Conservation (phyloP, 1,284 basidiomycete genomes). For the Phaffia rhodozyma region DNA sequence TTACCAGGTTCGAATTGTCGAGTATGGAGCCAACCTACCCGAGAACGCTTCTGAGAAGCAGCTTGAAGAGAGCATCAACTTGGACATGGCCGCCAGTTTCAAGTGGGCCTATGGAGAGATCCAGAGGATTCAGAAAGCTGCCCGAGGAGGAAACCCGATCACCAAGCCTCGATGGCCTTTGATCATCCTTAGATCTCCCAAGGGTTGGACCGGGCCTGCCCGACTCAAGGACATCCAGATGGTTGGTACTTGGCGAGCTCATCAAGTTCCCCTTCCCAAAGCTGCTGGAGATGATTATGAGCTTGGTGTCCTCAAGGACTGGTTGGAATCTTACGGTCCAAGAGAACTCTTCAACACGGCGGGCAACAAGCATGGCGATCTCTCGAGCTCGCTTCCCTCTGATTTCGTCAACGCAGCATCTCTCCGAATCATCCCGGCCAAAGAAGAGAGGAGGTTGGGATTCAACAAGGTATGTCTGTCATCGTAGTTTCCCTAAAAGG, state of each 20-base stretch:
- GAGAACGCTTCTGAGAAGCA: slow-evolving; percentile 31
- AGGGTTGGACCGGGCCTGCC: slow-evolving; percentile 62
- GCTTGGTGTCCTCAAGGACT: slow-evolving; percentile 50
- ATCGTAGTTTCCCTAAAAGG: not conserved
- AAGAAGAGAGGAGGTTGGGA: slow-evolving; percentile 29
- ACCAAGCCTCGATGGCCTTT: slow-evolving; percentile 78
- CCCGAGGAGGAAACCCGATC: slow-evolving; percentile 59
- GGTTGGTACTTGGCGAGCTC: slow-evolving; percentile 52
- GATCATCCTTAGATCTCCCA: slow-evolving; percentile 68
- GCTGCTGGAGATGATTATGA: slow-evolving; percentile 54
- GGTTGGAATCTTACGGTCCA: slow-evolving; percentile 57
- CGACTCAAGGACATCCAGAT: slow-evolving; percentile 52
- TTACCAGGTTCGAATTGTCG: slow-evolving; percentile 53
- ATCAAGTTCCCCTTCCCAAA: slow-evolving; percentile 54
- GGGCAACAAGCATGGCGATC: slow-evolving; percentile 19
- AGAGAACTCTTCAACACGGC: slow-evolving; percentile 47
- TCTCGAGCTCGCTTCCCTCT: slow-evolving; percentile 22
- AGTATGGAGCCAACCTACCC: slow-evolving; percentile 50
- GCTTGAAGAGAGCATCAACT: slow-evolving; percentile 33
- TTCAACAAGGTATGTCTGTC: slow-evolving; percentile 23
- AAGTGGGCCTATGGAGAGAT: slow-evolving; percentile 73
- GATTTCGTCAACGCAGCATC: slow-evolving; percentile 28
- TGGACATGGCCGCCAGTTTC: slow-evolving; percentile 58
- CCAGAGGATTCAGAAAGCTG: slow-evolving; percentile 59
- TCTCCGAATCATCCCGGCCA: slow-evolving; percentile 30